Base-by-base conservation (phyloP, 2,329 filamentous ascomycete species). In the Trichoderma breve region DNA sequence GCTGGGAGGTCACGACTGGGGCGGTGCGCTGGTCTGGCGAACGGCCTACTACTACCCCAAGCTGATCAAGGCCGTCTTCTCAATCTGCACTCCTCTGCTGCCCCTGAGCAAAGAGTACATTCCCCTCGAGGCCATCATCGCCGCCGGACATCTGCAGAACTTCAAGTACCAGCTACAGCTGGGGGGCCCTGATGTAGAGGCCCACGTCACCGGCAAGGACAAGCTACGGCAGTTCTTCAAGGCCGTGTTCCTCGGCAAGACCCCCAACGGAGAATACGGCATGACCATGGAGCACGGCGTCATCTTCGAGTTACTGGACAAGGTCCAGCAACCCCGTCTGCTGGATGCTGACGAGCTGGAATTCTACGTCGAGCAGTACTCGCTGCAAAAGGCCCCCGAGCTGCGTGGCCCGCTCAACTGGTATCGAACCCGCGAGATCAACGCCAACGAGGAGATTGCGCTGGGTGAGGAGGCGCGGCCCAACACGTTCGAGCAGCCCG, bases 1-100 rank as follows among this genome's bases (percentile, higher is more conserved):
- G 71, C 87, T 98, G 15, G 94, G 94, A 63, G 95, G 94, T 8
- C 95, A 98, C 83, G 95, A 98, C 82, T 98, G 95, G 93, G 95
- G 95, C 80, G 94, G 93, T 76, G 86, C 87, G 3, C 85, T 95
- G 32, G 91, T 92, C 69, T 97, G 93, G 86, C 89, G 94, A 70
- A 83, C 92, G 71, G 90, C 91, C 15, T 87, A 92, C 74, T 93
- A 90, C 87, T 86, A 94, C 77, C 93, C 93, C 0, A 83, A 90
- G 53, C 84, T 97, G 14, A 84, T 97, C 74, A 87, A 87, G 51
- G 91, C 90, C 76, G 85, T 97, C 73, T 95, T 97, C 83, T 89
- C 88, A 75, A 84, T 97, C 73, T 96, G 93, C 83, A 95, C 93
- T 32, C 93, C 95, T 0, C 97, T 91, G 80, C 77, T 78, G 4